Evolutionary conservation across 305 asterid species (phyloP), one percentile per base, ranked within the genome.

Genomic region (Fraxinus nigra): DNA sequence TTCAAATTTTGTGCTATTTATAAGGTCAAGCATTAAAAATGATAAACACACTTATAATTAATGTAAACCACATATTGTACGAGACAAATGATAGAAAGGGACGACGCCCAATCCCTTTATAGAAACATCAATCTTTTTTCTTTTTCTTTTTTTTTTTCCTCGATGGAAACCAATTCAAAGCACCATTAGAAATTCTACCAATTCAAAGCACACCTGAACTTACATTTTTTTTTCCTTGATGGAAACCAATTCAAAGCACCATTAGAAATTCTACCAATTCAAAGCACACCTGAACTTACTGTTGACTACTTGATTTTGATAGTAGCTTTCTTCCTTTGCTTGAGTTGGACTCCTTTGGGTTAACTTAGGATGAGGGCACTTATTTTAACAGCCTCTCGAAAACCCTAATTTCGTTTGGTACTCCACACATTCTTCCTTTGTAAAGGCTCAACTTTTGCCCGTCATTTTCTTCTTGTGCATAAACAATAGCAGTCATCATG

Each of bases 341-440:
- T 80, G 77, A 87, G 84, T 74, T 81, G 90, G 84, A 84, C 76
- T 70, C 88, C 87, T 79, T 78, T 78, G 89, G 91, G 92, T 88
- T 90, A 43, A 87, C 86, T n/a, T n/a, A n/a, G n/a, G 93, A 72
- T 79, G 91, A 86, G 92, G 90, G 90, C 90, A 83, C 77, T 84
- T 86, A 83, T 81, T 85, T 84, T 84, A 82, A 67, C 85, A 85
- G 87, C 88, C 92, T 86, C 95, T 86, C 91, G 85, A 85, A 86
- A 85, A 82, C 83, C 94, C 87, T 78, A 79, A 82, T 85, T 91
- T 90, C 91, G 54, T 77, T 75, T 78, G 86, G 86, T 83, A 82
- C 82, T 87, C 89, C 91, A 85, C n/a, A 83, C 82, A 56, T 81
- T 77, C 82, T 82, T 85, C 79, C 79, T 22, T 74, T 72, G 61